A percentile compares a stretch with the other conserved stretches of the same genome.
Conservation (phyloP, 2,329 filamentous ascomycete genomes). For the Neoscytalidium dimidiatum region DNA sequence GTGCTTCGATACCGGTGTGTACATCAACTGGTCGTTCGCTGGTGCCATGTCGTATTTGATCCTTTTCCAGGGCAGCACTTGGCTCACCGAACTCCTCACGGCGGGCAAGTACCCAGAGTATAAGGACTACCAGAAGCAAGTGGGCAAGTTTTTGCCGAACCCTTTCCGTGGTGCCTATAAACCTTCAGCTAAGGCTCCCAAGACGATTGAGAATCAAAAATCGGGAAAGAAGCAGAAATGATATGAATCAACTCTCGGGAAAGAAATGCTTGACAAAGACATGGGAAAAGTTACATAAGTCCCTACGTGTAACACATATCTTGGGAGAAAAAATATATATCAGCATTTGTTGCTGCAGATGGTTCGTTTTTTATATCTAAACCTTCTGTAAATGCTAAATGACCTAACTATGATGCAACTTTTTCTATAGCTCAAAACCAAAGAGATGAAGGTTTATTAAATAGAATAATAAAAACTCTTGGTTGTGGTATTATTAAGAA, state of each 20-base stretch:
- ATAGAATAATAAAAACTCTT: no score
- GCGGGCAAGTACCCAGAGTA: constrained; percentile 87
- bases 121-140: constrained; percentile 75
- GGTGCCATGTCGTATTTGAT: constrained; percentile 71
- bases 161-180: background rate
- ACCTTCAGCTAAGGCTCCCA: background rate
- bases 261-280: no score
- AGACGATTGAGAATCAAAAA: background rate
- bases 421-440: no score
- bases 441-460: no score
- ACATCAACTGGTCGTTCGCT: constrained; percentile 76
- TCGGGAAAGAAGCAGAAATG: background rate
- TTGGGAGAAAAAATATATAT: no score
- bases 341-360: no score
- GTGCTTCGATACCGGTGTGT: constrained; percentile 69
- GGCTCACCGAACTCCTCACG: constrained; percentile 81
- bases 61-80: constrained; percentile 87
- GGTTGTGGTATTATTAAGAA: no score
- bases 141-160: constrained; percentile 78
- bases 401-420: no score
- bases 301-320: no score
- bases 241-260: background rate
- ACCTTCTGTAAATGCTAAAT: no score
- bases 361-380: no score
- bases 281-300: no score